Evolutionary conservation across 2,329 filamentous ascomycete species (phyloP), one percentile per base, ranked within the genome.

Genomic region (Pseudohalonectria lignicola): DNA sequence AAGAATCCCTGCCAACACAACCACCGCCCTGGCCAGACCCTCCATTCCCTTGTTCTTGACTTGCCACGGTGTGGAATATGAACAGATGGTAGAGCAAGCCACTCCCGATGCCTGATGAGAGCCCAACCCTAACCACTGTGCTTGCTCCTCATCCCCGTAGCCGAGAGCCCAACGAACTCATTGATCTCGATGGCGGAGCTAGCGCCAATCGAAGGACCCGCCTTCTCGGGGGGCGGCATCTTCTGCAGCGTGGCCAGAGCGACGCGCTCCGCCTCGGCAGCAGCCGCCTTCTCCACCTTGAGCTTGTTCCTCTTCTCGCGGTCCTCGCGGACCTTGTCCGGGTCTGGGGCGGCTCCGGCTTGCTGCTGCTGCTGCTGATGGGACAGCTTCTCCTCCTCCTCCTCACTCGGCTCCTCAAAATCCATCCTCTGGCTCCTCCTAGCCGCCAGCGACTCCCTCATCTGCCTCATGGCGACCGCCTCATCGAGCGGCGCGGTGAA

Each of bases 141-240:
- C 17, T 34, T 36, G 15, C 19, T 39, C 32, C 37, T 30, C 26
- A 34, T 20, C 31, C 37, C 37, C 17, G 37, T 39, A 13, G 23
- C 16, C 26, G 37, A 34, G 2, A 28, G 20, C 23, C 31, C 37
- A 18, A 35, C 30, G 15, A 35, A 34, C 25, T 34, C 37, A 29
- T 30, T 21, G 9, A 39, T 17, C 15, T 39, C 31, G 21, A 39
- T 17, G n/a, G 31, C 37, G 16, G 37, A 34, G 32, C 37, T 39
- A 5, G 13, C 21, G 23, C 31, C 37, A 7, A 38, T 19, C n/a
- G 21, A 5, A 7, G 8, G 7, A 4, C n/a, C 19, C 15, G 33
- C 32, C 26, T 29, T 30, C 28, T 21, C 32, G 10, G 19, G 12
- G 10, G 32, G 11, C 16, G 37, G 32, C 23, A 35, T 28, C 16